Base-by-base conservation (phyloP, 371 early-diverging fungal genomes). In the Haplosporangium sp. region DNA sequence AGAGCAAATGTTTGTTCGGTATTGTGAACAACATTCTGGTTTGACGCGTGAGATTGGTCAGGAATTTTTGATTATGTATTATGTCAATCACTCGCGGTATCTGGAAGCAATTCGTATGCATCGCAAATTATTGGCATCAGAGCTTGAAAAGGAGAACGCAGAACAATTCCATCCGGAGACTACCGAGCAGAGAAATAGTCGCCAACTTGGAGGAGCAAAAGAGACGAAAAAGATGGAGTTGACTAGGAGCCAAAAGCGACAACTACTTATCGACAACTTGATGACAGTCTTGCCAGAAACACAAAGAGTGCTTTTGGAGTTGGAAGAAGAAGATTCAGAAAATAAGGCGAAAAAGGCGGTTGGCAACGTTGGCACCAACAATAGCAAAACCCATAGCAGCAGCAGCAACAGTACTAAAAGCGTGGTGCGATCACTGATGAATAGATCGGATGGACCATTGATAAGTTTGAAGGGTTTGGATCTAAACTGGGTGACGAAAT, bases 81-180 rank as follows among this genome's bases (percentile, higher is more conserved):
- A 72, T 56, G 75, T 81, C 60, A 75, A 69, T 60, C 82, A 75
- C 45, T 71, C 75, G 4, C 68, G 82, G 11, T 72, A 65, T 34
- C 52, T 75, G 66, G 82, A 81, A 39, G 82, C 82, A n/a, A 74
- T 81, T 35, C 75, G 76, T n/a, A 61, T 81, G 69, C 82, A 81
- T 39, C 75, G 66, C 37, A 63, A 68, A 45, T 50, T 75, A 8
- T 55, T 74, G 40, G 55, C 35, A 7, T 47, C 62, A 35, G 82
- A 81, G 60, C 58, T 52, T 4, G 75, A 69, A 17, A 61, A 71
- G 39, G 81, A 75, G 20, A 72, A 68, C 4, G 57, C 60, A 10
- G 71, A 60, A 38, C 45, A 70, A 57, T 64, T 77, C 47, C 77
- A 77, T 62, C 77, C 63, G 3, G 77, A 63, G 10, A 72, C 77